Percentiles rank a stretch among this genome's conserved stretches.
phyloP scores from a whole-genome alignment of 345 rosid genomes.

The Rubroshorea leprosula region DNA sequence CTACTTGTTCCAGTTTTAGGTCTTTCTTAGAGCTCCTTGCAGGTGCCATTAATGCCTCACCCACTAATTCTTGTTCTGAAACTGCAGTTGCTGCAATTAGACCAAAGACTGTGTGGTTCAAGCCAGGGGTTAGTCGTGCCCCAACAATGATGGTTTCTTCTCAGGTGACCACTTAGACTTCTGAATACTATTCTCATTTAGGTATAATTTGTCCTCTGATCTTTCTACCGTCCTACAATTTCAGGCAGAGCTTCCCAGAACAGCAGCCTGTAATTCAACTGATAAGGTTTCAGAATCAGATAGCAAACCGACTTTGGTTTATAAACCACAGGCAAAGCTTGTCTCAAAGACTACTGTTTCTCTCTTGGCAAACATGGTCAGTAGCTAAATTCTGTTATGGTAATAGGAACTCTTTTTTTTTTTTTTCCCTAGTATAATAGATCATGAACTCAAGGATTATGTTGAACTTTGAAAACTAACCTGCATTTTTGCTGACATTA shows the following conservation, averaged over 20 bases:
- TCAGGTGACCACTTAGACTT: constrained; percentile 35
- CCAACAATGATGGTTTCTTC: constrained; percentile 30
- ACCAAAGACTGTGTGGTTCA: constrained; percentile 71
- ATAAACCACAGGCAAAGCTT: constrained; percentile 84
- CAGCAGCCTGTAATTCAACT: constrained; percentile 29
- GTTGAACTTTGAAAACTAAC: too few species aligned
- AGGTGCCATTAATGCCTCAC: constrained; percentile 46
- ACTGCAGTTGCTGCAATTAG: constrained; percentile 53
- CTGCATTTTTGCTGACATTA: not conserved
- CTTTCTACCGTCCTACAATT: constrained; percentile 13
- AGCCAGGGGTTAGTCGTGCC: constrained; percentile 33
- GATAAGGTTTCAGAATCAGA: constrained; percentile 36
- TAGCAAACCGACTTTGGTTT: constrained; percentile 40
- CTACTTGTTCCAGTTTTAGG: constrained; percentile 51
- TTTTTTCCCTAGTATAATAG: too few species aligned
- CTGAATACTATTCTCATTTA: not conserved
- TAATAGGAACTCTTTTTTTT: not conserved
- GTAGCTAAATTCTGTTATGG: constrained; percentile 11
- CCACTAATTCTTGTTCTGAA: constrained; percentile 34
- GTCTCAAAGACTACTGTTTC: constrained; percentile 76
- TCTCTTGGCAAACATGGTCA: constrained; percentile 73
- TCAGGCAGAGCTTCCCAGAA: constrained; percentile 42
- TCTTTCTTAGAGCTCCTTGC: constrained; percentile 72
- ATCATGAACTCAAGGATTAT: too few species aligned
- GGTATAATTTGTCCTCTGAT: constrained; percentile 17